Conservation (phyloP, 768 basidiomycete genomes). For the Dioszegia hungarica region DNA sequence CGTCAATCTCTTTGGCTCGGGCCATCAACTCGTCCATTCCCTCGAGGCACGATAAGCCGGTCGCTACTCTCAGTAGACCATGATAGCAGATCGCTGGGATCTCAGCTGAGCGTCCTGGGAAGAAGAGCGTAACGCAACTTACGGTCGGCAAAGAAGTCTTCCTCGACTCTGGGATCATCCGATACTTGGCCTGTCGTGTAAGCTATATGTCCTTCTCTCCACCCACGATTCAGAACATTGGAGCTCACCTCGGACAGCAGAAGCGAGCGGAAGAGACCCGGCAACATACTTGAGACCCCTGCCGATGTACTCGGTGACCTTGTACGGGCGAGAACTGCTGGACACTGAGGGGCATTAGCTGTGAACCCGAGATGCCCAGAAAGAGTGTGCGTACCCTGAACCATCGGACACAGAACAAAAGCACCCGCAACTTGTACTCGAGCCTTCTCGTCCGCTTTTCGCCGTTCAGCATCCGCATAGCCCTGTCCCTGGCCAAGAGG, state of each 20-base stretch:
- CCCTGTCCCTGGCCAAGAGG: constrained; percentile 22
- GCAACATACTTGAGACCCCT: constrained; percentile 38
- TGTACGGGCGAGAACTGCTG: constrained; percentile 39
- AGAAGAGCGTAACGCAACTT: too few species aligned
- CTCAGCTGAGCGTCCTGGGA: background rate
- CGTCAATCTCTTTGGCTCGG: constrained; percentile 40
- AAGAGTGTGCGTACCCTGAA: constrained; percentile 35
- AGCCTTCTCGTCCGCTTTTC: constrained; percentile 20
- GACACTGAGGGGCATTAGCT: constrained; percentile 33
- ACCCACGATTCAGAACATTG: too few species aligned
- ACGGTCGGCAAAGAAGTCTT: constrained; percentile 48
- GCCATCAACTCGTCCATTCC: constrained; percentile 42
- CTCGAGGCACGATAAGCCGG: constrained; percentile 46
- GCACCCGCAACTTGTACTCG: constrained; percentile 47
- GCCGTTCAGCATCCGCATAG: constrained; percentile 20
- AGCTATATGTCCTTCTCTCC: too few species aligned
- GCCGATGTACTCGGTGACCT: constrained; percentile 34
- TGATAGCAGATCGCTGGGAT: constrained; percentile 46
- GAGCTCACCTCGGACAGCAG: constrained; percentile 39
- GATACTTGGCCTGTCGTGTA: constrained; percentile 41
- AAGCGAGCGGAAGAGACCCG: constrained; percentile 41
- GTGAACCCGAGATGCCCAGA: too few species aligned
- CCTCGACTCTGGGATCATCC: constrained; percentile 50
- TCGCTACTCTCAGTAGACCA: constrained; percentile 47
- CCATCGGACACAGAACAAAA: constrained; percentile 47